These are phyloP conservation scores for Lepidium aucheri DNA, from an alignment of 345 rosid species.

Conservation along the genomic window DNA sequence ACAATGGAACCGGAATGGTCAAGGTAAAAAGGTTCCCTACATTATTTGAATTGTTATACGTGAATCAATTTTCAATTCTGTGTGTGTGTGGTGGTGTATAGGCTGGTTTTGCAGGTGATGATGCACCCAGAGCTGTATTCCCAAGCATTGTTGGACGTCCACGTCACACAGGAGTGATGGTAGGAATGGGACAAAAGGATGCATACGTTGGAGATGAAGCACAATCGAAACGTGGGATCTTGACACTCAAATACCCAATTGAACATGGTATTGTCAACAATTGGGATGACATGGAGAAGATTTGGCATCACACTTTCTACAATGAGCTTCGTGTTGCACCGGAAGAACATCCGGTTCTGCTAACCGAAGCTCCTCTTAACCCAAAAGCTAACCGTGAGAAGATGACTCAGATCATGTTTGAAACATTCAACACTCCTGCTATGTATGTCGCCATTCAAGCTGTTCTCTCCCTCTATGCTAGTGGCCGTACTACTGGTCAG, in stretches of 20 bases:
- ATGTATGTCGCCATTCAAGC: slow-evolving; percentile 67
- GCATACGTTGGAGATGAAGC: slow-evolving; percentile 68
- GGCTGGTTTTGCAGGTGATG: slow-evolving; percentile 75
- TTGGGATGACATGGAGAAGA: slow-evolving; percentile 72
- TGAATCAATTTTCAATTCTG: neutral
- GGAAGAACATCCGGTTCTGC: slow-evolving; percentile 57
- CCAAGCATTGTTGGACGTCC: slow-evolving; percentile 68
- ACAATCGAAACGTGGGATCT: slow-evolving; percentile 64
- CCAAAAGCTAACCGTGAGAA: slow-evolving; percentile 62
- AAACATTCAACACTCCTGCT: slow-evolving; percentile 53
- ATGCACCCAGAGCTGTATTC: slow-evolving; percentile 70
- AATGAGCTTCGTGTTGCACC: slow-evolving; percentile 62
- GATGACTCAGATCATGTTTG: slow-evolving; percentile 66
- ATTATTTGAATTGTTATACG: too few relatives aligned
- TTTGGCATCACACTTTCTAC: slow-evolving; percentile 62
- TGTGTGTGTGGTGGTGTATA: slow-evolving; percentile 3
- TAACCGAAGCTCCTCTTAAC: slow-evolving; percentile 63
- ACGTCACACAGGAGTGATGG: slow-evolving; percentile 66
- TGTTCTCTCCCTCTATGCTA: slow-evolving; percentile 62
- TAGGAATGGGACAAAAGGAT: slow-evolving; percentile 61
- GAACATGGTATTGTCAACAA: slow-evolving; percentile 62
- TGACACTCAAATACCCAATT: slow-evolving; percentile 57
- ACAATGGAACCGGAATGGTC: slow-evolving; percentile 63
- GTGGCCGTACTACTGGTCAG: slow-evolving; percentile 70
- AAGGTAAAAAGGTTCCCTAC: slow-evolving; percentile 28